phyloP scores from a whole-genome alignment of 345 rosid genomes.

The Trapa bicornis region DNA sequence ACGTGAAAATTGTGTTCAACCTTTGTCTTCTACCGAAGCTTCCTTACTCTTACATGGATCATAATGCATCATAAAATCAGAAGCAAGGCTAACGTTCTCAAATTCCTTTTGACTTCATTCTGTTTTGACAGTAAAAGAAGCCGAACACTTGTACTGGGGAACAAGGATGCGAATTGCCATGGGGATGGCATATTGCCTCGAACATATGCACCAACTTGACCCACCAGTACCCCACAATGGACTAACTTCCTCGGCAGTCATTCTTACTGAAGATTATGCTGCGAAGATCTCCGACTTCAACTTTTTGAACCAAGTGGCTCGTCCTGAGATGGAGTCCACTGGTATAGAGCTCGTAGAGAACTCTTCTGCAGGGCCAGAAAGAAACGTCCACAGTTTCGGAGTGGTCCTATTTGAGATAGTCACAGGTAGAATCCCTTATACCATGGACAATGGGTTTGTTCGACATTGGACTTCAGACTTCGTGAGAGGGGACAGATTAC shows the following conservation, averaged over 20 bases:
- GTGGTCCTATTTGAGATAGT: conserved; percentile 62
- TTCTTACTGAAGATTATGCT: conserved; percentile 80
- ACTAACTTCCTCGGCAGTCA: conserved; percentile 51
- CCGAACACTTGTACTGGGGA: conserved; percentile 80
- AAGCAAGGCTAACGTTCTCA: too few species aligned
- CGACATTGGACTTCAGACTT: conserved; percentile 49
- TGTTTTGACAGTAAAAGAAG: conserved; percentile 56
- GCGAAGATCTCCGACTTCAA: conserved; percentile 63
- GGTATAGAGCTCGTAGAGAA: conserved; percentile 16
- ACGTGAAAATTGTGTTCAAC: too few species aligned
- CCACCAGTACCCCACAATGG: conserved; percentile 56
- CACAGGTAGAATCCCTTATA: conserved; percentile 54
- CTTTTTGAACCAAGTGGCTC: conserved; percentile 39
- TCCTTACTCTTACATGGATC: too few species aligned
- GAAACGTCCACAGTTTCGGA: conserved; percentile 63
- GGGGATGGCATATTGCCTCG: conserved; percentile 83
- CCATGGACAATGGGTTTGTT: conserved; percentile 25
- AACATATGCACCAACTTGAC: conserved; percentile 61
- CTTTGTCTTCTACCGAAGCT: too few species aligned
- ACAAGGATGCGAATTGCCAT: conserved; percentile 69
- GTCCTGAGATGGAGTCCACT: conserved; percentile 19
- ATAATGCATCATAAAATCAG: too few species aligned
- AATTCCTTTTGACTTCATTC: not conserved
- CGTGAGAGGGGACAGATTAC: conserved; percentile 22
- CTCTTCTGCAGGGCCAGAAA: conserved; percentile 14